Percentiles rank a stretch among this genome's conserved stretches.
Conservation (phyloP, 148 eudicot genomes). For the Vaccinium corymbosum region DNA sequence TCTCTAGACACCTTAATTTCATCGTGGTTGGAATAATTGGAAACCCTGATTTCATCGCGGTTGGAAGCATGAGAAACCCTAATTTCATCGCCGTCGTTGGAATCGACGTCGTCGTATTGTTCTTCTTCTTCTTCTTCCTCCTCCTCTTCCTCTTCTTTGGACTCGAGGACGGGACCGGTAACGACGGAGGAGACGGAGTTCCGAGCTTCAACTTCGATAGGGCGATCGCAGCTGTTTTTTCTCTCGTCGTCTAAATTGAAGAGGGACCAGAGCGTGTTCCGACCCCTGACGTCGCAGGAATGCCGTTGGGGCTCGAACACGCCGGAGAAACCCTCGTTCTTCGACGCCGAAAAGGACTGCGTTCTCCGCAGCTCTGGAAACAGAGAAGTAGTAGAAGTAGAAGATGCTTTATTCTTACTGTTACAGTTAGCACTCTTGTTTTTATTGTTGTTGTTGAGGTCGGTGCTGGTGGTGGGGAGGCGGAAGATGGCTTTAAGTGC, state of each 20-base stretch:
- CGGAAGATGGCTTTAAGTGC: conserved; percentile 44
- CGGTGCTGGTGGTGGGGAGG: conserved; percentile 11
- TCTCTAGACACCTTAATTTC: conserved; percentile 5
- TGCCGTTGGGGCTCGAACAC: conserved; percentile 48
- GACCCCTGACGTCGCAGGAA: conserved; percentile 56
- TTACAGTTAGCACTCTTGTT: conserved; percentile 19
- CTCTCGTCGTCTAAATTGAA: conserved; percentile 30
- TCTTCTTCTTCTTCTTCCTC: conserved; percentile 1
- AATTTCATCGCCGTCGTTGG: background rate
- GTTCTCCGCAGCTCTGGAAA: conserved; percentile 73
- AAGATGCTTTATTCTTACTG: conserved; percentile 21
- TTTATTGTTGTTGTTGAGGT: background rate
- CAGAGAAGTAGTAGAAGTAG: conserved; percentile 32
- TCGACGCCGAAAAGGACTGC: conserved; percentile 75
- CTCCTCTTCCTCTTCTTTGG: conserved; percentile 33
- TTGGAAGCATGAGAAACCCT: background rate
- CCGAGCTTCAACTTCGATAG: conserved; percentile 14
- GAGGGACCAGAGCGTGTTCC: conserved; percentile 42
- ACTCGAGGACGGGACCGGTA: conserved; percentile 10
- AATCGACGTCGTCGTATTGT: conserved; percentile 22
- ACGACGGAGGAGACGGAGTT: conserved; percentile 17
- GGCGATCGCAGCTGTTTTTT: conserved; percentile 5
- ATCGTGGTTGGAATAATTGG: background rate
- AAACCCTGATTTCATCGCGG: background rate
- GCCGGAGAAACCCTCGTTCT: conserved; percentile 41